These are phyloP conservation scores for Austroboletus niveus DNA, from an alignment of 1,284 basidiomycete species.

Conservation along the genomic window DNA sequence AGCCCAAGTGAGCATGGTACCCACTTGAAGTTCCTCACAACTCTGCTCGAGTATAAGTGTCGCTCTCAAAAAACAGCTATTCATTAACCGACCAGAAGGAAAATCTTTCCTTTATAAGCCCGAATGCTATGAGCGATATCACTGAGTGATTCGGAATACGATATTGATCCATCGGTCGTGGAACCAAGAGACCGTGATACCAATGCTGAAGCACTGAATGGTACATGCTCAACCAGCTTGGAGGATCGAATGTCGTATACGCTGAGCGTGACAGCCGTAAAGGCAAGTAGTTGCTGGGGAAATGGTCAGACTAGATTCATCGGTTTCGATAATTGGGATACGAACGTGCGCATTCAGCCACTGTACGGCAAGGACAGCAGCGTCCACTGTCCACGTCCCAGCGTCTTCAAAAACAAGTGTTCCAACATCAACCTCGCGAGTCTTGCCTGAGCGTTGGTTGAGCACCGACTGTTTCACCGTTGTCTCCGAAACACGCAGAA, in stretches of 20 bases:
- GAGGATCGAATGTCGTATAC: conserved; percentile 67
- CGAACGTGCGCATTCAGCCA: conserved; percentile 78
- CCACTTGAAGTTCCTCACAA: conserved; percentile 72
- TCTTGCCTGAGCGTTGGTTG: conserved; percentile 61
- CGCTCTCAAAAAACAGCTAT: neutral
- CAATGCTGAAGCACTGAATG: conserved; percentile 55
- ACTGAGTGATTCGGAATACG: conserved; percentile 49
- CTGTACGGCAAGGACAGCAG: conserved; percentile 63
- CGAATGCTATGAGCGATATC: conserved; percentile 74
- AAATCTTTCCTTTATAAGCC: conserved; percentile 88
- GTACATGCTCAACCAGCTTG: conserved; percentile 55
- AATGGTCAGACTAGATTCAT: conserved; percentile 9
- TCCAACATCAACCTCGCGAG: conserved; percentile 57
- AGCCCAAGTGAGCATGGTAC: conserved; percentile 92
- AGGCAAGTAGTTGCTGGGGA: conserved; percentile 57
- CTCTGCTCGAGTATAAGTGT: conserved; percentile 42
- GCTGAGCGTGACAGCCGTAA: conserved; percentile 59
- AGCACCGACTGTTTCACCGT: conserved; percentile 48
- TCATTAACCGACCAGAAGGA: conserved; percentile 69
- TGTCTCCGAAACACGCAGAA: conserved; percentile 69
- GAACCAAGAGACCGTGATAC: conserved; percentile 52
- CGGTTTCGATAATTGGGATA: conserved; percentile 31
- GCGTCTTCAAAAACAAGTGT: conserved; percentile 58
- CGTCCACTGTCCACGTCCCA: conserved; percentile 54
- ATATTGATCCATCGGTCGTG: conserved; percentile 45